phyloP scores from a whole-genome alignment of 352 stramenopile genomes.

The Globisporangium paddicum region DNA sequence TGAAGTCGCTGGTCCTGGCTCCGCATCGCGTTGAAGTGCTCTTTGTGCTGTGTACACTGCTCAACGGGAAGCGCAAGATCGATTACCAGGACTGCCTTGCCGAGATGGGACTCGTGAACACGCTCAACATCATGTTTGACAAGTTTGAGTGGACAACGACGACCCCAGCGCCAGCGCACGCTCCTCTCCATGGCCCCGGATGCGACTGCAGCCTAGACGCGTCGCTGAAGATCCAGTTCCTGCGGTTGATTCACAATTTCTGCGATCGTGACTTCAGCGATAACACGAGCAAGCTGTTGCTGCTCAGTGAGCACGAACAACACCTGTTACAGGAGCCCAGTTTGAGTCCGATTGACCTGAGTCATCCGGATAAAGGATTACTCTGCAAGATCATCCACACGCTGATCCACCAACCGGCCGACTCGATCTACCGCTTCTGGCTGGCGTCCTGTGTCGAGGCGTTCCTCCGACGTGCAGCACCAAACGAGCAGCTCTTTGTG shows the following conservation, averaged over 20 bases:
- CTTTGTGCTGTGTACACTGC: conserved; percentile 94
- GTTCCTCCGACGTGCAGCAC: conserved; percentile 86
- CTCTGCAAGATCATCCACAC: conserved; percentile 89
- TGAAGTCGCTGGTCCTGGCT: conserved; percentile 91
- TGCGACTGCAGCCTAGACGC: conserved; percentile 95
- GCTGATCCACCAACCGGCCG: conserved; percentile 86
- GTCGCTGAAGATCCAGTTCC: conserved; percentile 94
- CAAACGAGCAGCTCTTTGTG: conserved; percentile 90
- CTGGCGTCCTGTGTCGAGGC: conserved; percentile 95
- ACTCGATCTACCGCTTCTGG: conserved; percentile 96
- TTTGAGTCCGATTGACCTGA: conserved; percentile 48
- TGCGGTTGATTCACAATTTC: conserved; percentile 96
- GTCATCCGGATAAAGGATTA: conserved; percentile 75
- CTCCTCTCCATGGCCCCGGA: conserved; percentile 66
- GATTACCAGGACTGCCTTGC: conserved; percentile 88
- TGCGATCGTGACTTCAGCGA: conserved; percentile 92
- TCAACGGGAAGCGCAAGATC: conserved; percentile 94
- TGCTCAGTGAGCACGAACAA: conserved; percentile 69
- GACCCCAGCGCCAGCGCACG: conserved; percentile 34
- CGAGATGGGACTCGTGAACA: conserved; percentile 86
- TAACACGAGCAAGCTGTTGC: conserved; percentile 74
- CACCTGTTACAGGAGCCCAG: conserved; percentile 44
- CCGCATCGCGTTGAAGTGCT: conserved; percentile 95
- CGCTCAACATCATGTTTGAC: conserved; percentile 93
- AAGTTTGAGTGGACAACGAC: conserved; percentile 86